Conservation (phyloP, 306 rosid species). For the Cucurbita moschata region DNA sequence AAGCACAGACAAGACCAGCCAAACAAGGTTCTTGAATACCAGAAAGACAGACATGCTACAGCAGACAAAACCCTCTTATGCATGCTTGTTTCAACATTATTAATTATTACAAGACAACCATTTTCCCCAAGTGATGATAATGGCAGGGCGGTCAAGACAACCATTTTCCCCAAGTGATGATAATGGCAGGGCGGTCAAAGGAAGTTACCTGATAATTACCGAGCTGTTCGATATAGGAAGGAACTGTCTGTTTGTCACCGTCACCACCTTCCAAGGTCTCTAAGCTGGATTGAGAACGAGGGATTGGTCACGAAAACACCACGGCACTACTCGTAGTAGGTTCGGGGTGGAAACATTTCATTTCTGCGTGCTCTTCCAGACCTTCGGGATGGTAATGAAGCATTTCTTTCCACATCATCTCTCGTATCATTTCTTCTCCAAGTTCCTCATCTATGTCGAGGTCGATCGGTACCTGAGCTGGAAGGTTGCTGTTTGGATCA, state of each 20-base stretch:
- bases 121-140: not conserved
- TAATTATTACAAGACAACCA: not conserved
- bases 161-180: not conserved
- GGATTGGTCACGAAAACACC: not conserved
- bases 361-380: slow-evolving; percentile 17
- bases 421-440: slow-evolving; percentile 89
- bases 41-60: not conserved
- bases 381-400: slow-evolving; percentile 75
- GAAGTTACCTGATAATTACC: not conserved
- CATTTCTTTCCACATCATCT: slow-evolving; percentile 94
- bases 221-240: not conserved
- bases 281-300: not conserved
- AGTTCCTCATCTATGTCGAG: slow-evolving; percentile 84
- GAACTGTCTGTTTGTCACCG: not conserved
- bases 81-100: slow-evolving; percentile 1
- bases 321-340: not conserved
- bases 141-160: not conserved
- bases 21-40: not conserved
- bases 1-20: not conserved
- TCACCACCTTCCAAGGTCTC: not conserved
- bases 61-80: not conserved
- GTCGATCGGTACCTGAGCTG: slow-evolving; percentile 71
- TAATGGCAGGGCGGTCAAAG: not conserved
- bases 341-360: slow-evolving; percentile 20
- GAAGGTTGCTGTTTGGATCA: slow-evolving; percentile 64